A percentile compares a stretch with the other conserved stretches of the same genome.
phyloP scores from a whole-genome alignment of 2,329 filamentous ascomycete species.

The Fusarium subtropicale region DNA sequence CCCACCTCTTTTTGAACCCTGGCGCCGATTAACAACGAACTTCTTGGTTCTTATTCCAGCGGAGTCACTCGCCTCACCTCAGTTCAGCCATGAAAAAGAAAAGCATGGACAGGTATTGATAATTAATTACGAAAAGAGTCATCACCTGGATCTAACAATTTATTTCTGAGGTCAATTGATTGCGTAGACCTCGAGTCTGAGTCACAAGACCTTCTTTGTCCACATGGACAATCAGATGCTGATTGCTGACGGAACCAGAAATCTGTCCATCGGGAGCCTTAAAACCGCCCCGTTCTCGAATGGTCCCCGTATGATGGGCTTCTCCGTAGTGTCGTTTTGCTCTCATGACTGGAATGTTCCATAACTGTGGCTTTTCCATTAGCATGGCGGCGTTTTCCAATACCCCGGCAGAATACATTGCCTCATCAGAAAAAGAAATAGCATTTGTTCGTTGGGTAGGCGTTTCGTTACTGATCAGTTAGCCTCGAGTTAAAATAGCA shows the following conservation, averaged over 20 bases:
- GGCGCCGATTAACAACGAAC: slow-evolving; percentile 20
- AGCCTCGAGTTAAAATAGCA: slow-evolving; percentile 2
- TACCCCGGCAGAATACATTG: slow-evolving; percentile 15
- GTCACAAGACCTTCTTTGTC: slow-evolving; percentile 39
- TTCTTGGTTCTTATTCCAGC: slow-evolving; percentile 36
- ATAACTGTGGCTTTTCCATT: slow-evolving; percentile 8
- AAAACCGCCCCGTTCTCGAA: slow-evolving; percentile 14
- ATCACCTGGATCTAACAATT: slow-evolving; percentile 3
- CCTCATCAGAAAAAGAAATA: not conserved
- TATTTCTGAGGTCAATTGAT: slow-evolving; percentile 30
- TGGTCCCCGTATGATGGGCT: slow-evolving; percentile 18
- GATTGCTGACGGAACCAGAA: slow-evolving; percentile 24
- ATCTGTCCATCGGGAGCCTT: slow-evolving; percentile 9
- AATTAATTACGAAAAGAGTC: not conserved
- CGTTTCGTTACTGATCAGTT: not conserved
- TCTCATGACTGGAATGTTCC: slow-evolving; percentile 43
- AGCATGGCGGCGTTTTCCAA: slow-evolving; percentile 14
- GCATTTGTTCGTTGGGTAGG: not conserved
- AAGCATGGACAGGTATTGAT: not conserved
- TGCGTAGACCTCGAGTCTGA: slow-evolving; percentile 31
- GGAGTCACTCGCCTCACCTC: slow-evolving; percentile 7
- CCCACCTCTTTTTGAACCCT: slow-evolving; percentile 30
- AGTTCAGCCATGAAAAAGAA: slow-evolving; percentile 1
- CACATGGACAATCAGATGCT: slow-evolving; percentile 29
- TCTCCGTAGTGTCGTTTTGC: slow-evolving; percentile 20